Evolutionary conservation across 2,329 filamentous ascomycete species (phyloP).

Genomic region (Westerdykella sp.): DNA sequence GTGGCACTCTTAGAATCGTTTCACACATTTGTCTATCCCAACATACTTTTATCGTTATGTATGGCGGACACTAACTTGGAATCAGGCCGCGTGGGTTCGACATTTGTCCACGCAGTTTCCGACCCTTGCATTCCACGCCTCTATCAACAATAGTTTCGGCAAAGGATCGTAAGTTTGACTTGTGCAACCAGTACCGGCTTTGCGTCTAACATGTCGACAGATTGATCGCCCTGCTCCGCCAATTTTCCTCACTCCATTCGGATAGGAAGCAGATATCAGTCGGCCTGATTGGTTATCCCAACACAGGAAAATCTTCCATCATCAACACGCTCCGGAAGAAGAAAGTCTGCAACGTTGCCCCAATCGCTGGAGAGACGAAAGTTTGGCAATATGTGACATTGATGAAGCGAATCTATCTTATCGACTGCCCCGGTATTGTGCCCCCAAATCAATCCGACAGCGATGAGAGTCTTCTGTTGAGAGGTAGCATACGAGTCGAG

Average conservation of each 20-base stretch:
- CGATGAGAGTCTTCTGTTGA: constrained; percentile 78
- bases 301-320: constrained; percentile 92
- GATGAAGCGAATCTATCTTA: constrained; percentile 91
- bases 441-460: constrained; percentile 80
- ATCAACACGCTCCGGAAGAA: constrained; percentile 96
- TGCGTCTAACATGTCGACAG: no score
- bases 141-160: constrained; percentile 91
- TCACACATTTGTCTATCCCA: constrained; percentile 61
- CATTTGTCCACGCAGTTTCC: constrained; percentile 83
- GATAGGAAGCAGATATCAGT: constrained; percentile 93
- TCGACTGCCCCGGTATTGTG: constrained; percentile 94
- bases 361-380: constrained; percentile 92
- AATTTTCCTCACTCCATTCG: constrained; percentile 85
- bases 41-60: constrained; percentile 22
- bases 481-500: constrained; percentile 88
- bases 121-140: constrained; percentile 89
- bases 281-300: constrained; percentile 83
- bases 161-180: constrained; percentile 60
- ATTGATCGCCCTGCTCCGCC: constrained; percentile 81
- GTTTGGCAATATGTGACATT: constrained; percentile 97
- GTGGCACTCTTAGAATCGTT: constrained; percentile 98
- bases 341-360: constrained; percentile 87
- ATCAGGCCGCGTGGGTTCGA: constrained; percentile 87
- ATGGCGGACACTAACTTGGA: constrained; percentile 12
- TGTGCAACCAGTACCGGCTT: no score